phyloP scores from a whole-genome alignment of 345 rosid species.

The Lumnitzera racemosa region DNA sequence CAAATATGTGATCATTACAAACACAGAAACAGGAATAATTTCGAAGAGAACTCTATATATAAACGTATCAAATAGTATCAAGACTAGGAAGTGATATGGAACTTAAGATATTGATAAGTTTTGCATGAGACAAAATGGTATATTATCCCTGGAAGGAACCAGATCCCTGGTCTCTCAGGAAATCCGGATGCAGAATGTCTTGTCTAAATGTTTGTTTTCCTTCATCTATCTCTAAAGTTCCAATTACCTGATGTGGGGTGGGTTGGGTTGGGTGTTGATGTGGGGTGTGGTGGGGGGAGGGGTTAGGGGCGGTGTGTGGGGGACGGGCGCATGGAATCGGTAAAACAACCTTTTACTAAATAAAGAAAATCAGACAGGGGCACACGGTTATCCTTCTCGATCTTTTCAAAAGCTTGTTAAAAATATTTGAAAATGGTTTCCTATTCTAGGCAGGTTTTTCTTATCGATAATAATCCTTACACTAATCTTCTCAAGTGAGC shows the following conservation, averaged over 20 bases:
- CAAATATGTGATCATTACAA: neutral
- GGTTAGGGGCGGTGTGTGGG: neutral
- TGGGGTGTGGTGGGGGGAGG: no score
- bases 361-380: slow-evolving; percentile 2
- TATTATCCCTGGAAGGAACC: slow-evolving; percentile 28
- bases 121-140: neutral
- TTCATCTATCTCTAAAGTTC: neutral
- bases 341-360: slow-evolving; percentile 8
- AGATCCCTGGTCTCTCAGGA: slow-evolving; percentile 34
- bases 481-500: no score
- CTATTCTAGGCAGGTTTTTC: no score
- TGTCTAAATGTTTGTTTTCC: slow-evolving; percentile 1
- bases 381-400: slow-evolving; percentile 8
- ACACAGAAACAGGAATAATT: neutral
- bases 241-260: no score
- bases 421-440: no score
- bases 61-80: no score
- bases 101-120: no score
- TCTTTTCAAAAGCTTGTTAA: no score
- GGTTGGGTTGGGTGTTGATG: no score
- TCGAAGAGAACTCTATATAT: neutral
- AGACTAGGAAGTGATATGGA: no score
- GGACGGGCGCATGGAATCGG: slow-evolving; percentile 1
- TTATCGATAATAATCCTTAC: no score
- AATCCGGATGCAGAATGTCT: slow-evolving; percentile 4